Conservation (phyloP, 257 asterid genomes). For the Lantana camara region DNA sequence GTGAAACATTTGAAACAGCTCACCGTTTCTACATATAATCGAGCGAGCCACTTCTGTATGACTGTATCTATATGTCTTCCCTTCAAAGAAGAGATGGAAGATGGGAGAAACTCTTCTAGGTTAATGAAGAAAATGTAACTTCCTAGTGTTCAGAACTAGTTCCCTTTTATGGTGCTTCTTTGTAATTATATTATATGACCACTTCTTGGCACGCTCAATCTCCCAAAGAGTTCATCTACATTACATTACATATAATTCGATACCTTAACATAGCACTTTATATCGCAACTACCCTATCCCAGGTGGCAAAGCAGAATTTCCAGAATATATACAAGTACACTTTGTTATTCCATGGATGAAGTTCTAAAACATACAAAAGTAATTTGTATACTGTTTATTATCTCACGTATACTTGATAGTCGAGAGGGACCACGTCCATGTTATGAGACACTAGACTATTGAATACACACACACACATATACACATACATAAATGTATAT, state of each 20-base stretch:
- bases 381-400: not conserved
- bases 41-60: not conserved
- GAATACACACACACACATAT: constrained; percentile 14
- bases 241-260: constrained; percentile 2
- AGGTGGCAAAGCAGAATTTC: no score
- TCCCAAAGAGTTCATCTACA: constrained; percentile 11
- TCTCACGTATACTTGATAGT: not conserved
- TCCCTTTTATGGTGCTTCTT: constrained; percentile 5
- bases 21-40: not conserved
- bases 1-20: constrained; percentile 17
- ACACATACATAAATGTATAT: not conserved
- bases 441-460: constrained; percentile 17
- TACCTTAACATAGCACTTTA: constrained; percentile 6
- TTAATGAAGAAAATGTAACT: constrained; percentile 6
- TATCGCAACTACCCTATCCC: no score
- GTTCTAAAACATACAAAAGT: not conserved
- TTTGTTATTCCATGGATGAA: no score
- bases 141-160: constrained; percentile 5
- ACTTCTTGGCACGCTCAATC: constrained; percentile 11
- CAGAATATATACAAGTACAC: no score
- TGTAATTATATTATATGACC: constrained; percentile 9
- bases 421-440: no score
- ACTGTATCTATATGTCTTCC: constrained; percentile 4
- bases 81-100: constrained; percentile 18
- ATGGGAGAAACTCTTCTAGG: not conserved